A percentile compares a stretch with the other conserved stretches of the same genome.
Evolutionary conservation across 352 stramenopile species (phyloP).

Genomic region (Pythium insidiosum): DNA sequence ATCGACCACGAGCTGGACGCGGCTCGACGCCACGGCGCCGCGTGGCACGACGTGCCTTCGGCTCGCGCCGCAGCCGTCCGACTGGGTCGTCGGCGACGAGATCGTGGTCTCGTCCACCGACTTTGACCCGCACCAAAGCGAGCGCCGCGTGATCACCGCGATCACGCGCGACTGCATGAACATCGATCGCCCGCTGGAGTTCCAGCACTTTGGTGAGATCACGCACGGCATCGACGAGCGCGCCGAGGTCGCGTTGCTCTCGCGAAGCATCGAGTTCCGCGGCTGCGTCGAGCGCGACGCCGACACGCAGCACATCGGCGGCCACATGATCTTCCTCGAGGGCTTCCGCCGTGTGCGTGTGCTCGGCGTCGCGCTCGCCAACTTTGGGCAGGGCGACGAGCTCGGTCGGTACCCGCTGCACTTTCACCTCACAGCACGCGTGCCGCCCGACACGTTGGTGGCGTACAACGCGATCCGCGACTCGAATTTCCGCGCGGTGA

Average conservation of each 20-base stretch:
- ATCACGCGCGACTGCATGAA: constrained; percentile 13
- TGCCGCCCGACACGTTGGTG: constrained; percentile 22
- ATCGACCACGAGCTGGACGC: constrained; percentile 20
- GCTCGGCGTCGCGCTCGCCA: constrained; percentile 26
- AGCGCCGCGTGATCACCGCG: constrained; percentile 24
- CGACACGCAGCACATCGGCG: constrained; percentile 15
- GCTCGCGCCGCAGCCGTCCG: constrained; percentile 10
- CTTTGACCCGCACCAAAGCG: constrained; percentile 26
- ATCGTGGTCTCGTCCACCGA: constrained; percentile 35
- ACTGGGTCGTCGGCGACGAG: constrained; percentile 28
- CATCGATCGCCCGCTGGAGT: constrained; percentile 21
- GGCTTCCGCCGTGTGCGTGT: constrained; percentile 25
- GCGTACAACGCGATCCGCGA: constrained; percentile 28
- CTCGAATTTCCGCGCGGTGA: constrained; percentile 31
- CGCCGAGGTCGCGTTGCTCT: constrained; percentile 48
- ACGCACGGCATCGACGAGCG: constrained; percentile 41
- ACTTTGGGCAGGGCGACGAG: constrained; percentile 35
- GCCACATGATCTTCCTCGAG: constrained; percentile 31
- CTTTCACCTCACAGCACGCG: constrained; percentile 25
- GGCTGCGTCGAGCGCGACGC: constrained; percentile 18
- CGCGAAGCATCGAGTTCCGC: constrained; percentile 47
- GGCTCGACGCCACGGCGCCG: constrained; percentile 10
- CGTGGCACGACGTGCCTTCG: constrained; percentile 19
- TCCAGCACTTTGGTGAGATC: constrained; percentile 27
- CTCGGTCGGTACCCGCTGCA: constrained; percentile 40